A percentile compares a stretch with the other conserved stretches of the same genome.
Evolutionary conservation across 371 early-diverging fungal genomes (phyloP).

Genomic region (Mortierella sp.): DNA sequence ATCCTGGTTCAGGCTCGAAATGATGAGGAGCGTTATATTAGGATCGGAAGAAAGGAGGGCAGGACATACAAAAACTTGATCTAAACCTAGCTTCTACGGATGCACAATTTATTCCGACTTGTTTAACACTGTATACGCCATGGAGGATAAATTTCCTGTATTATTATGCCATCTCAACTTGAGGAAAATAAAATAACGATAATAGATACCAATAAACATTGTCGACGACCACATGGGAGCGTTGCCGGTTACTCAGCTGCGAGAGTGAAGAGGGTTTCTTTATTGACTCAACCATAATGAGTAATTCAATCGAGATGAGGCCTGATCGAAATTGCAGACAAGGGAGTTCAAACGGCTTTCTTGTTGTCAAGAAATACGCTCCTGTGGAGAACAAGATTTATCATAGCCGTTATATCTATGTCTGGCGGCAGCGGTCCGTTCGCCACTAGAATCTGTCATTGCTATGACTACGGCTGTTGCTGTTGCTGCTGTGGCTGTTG

Average conservation of each 20-base stretch:
- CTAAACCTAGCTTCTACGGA: conserved; percentile 5
- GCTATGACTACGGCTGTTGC: neutral
- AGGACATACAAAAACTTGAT: conserved; percentile 45
- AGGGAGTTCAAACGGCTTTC: no score
- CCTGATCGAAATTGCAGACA: neutral
- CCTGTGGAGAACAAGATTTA: neutral
- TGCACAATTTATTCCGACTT: neutral
- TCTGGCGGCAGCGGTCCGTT: neutral
- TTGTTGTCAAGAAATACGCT: no score
- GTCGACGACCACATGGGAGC: neutral
- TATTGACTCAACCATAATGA: neutral
- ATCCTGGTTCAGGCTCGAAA: conserved; percentile 57
- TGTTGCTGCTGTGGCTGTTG: neutral
- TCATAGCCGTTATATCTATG: neutral
- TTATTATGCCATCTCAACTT: neutral
- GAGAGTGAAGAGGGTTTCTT: neutral
- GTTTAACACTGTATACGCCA: neutral
- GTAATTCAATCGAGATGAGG: neutral
- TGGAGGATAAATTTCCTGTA: neutral
- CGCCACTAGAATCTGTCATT: neutral
- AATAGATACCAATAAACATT: neutral
- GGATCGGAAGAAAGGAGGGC: conserved; percentile 57
- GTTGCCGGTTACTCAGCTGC: no score
- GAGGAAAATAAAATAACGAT: neutral
- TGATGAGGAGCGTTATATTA: conserved; percentile 57